Percentiles rank a stretch among this genome's conserved stretches.
These are phyloP conservation scores for Boletus vinaceobasis DNA, from an alignment of 768 basidiomycete genomes.

Conservation along the genomic window DNA sequence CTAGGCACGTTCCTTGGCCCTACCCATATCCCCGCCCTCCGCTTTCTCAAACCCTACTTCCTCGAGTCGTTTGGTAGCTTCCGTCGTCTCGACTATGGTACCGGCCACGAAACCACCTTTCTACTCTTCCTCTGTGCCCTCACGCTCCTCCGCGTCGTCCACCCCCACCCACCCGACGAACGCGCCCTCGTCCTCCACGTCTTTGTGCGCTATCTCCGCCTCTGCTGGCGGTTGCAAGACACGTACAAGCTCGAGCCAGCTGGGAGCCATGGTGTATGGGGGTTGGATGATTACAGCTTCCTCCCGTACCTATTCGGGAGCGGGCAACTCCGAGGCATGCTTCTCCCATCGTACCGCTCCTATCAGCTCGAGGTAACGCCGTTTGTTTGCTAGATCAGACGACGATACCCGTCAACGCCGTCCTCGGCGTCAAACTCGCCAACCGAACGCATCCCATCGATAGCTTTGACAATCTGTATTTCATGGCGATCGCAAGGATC, in stretches of 20 bases:
- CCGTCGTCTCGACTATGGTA: conserved; percentile 91
- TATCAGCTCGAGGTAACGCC: conserved; percentile 1
- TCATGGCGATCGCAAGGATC: conserved; percentile 74
- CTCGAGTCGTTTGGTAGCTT: conserved; percentile 86
- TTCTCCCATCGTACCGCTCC: neutral
- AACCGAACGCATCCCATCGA: conserved; percentile 20
- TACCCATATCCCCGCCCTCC: conserved; percentile 43
- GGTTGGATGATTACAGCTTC: conserved; percentile 88
- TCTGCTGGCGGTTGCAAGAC: conserved; percentile 86
- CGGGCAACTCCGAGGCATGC: conserved; percentile 75
- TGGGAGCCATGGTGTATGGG: conserved; percentile 98
- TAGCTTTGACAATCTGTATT: conserved; percentile 67
- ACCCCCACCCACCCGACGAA: conserved; percentile 59
- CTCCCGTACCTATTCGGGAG: conserved; percentile 90
- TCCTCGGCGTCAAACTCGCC: conserved; percentile 52
- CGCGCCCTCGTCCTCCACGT: conserved; percentile 55
- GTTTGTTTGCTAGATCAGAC: conserved; percentile 48
- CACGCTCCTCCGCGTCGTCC: conserved; percentile 63
- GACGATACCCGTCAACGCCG: conserved; percentile 58
- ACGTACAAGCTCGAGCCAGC: conserved; percentile 91
- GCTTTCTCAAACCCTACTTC: conserved; percentile 75
- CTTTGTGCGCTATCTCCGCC: conserved; percentile 71
- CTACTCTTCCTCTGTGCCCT: conserved; percentile 72
- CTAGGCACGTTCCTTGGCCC: conserved; percentile 48
- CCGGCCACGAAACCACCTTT: conserved; percentile 93